Conservation (phyloP, 352 stramenopile genomes). For the Vaucheria bursata region DNA sequence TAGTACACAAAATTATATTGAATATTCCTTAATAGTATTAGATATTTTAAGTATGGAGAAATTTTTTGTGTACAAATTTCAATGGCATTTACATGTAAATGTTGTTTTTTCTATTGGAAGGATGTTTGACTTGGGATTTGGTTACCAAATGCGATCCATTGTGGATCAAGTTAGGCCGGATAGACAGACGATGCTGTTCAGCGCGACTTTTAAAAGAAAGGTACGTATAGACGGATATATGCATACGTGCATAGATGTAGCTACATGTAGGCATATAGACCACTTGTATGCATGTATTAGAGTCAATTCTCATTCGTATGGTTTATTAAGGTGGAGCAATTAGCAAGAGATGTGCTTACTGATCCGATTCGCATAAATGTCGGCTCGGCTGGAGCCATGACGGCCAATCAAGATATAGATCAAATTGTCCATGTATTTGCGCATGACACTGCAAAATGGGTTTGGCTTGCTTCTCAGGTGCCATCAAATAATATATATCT, state of each 20-base stretch:
- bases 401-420: slow-evolving; percentile 74
- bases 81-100: too few species aligned
- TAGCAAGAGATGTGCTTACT: slow-evolving; percentile 66
- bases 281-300: too few species aligned
- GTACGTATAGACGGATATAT: slow-evolving; percentile 16
- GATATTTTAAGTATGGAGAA: too few species aligned
- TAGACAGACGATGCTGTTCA: slow-evolving; percentile 95
- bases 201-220: slow-evolving; percentile 72
- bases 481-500: background rate
- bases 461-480: slow-evolving; percentile 59
- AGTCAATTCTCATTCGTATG: too few species aligned
- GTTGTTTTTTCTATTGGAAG: too few species aligned
- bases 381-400: slow-evolving; percentile 60
- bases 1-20: too few species aligned
- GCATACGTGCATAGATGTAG: too few species aligned
- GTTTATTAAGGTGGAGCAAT: slow-evolving; percentile 24
- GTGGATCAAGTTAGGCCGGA: slow-evolving; percentile 53
- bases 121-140: slow-evolving; percentile 83
- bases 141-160: slow-evolving; percentile 78
- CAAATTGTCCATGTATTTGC: slow-evolving; percentile 55
- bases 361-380: slow-evolving; percentile 70
- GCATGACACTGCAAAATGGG: slow-evolving; percentile 67
- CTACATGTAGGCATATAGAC: too few species aligned
- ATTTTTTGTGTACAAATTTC: too few species aligned
- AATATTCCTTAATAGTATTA: too few species aligned